phyloP scores from a whole-genome alignment of 2,329 filamentous ascomycete genomes.

The Fusarium ramigenum region DNA sequence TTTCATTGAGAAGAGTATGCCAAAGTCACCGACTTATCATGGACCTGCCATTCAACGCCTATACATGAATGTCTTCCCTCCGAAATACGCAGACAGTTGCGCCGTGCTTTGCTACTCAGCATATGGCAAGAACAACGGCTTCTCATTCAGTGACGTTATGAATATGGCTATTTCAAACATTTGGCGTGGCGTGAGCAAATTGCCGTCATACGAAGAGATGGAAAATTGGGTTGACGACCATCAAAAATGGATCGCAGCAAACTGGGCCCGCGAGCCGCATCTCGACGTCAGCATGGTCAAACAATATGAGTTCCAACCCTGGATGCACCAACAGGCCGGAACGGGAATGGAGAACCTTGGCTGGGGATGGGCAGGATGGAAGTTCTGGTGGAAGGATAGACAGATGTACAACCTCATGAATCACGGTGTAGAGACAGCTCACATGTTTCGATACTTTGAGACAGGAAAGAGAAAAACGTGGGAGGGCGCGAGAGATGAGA shows the following conservation, averaged over 20 bases:
- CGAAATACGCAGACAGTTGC: conserved; percentile 17
- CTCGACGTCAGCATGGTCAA: conserved; percentile 38
- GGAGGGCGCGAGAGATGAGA: conserved; percentile 48
- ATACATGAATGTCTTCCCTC: conserved; percentile 22
- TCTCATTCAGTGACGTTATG: conserved; percentile 29
- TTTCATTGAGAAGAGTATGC: background rate
- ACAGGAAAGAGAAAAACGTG: conserved; percentile 52
- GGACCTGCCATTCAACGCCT: conserved; percentile 4
- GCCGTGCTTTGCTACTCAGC: conserved; percentile 24
- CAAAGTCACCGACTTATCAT: background rate
- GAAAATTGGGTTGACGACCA: conserved; percentile 24
- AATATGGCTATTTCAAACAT: conserved; percentile 26
- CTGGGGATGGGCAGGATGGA: conserved; percentile 54
- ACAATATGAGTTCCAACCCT: conserved; percentile 48
- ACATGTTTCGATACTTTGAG: conserved; percentile 53
- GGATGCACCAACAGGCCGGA: conserved; percentile 52
- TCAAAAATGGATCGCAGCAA: conserved; percentile 11
- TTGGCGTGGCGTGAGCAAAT: conserved; percentile 12
- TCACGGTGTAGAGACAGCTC: conserved; percentile 52
- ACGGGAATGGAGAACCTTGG: conserved; percentile 54
- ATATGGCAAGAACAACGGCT: conserved; percentile 22
- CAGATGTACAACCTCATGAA: conserved; percentile 51
- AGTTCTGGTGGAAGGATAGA: conserved; percentile 51
- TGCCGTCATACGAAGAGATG: background rate
- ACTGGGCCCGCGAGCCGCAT: conserved; percentile 6